Base-by-base conservation (phyloP, 169 alveolate species). In the Eimeria falciformis region DNA sequence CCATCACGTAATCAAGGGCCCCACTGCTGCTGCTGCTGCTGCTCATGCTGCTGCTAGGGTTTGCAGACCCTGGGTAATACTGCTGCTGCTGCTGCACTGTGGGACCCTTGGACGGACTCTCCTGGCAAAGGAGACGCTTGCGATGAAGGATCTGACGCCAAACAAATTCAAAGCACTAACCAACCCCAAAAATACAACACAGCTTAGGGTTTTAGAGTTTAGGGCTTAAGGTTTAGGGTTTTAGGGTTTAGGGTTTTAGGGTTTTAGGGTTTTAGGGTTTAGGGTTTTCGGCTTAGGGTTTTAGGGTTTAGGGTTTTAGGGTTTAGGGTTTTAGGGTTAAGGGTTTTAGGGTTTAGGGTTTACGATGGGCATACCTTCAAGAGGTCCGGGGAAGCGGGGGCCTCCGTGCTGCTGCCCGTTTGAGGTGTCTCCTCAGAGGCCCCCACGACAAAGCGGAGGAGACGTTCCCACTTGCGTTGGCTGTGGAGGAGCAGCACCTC, bases 1-100 rank as follows among this genome's bases (percentile, higher is more conserved):
- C 93, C 96, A 96, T 96, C 50, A 87, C 95, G 79, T 62, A 9
- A 17, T 56, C 45, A 14, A 14, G 33, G 55, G 78, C 79, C 17
- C 66, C 79, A 7, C 78, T 68, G 7, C 88, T 14, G 73, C 69
- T 2, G 86, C 86, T 17, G 86, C 66, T 14, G 86, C 33, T 5
- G 50, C 33, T 11, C 56, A 11, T 45, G 69, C 89, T 18, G 75
- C 5, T 46, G 75, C 43, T 2, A 43, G 5, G 23, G 25, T 29
- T 9, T 14, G 62, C n/a, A 14, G 62, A 11, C 7, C 62, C 62
- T 50, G 62, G 62, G 62, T 11, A 50, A 14, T 50, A 50, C 62
- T 50, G 73, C 69, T 2, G 86, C 86, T 17, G 86, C 66, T 14
- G 86, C 33, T 5, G 50, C 33, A 14, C 56, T 7, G 9, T 12